A percentile compares a stretch with the other conserved stretches of the same genome.
Conservation (phyloP, 768 basidiomycete genomes). For the Leucosporidium creatinivorum region DNA sequence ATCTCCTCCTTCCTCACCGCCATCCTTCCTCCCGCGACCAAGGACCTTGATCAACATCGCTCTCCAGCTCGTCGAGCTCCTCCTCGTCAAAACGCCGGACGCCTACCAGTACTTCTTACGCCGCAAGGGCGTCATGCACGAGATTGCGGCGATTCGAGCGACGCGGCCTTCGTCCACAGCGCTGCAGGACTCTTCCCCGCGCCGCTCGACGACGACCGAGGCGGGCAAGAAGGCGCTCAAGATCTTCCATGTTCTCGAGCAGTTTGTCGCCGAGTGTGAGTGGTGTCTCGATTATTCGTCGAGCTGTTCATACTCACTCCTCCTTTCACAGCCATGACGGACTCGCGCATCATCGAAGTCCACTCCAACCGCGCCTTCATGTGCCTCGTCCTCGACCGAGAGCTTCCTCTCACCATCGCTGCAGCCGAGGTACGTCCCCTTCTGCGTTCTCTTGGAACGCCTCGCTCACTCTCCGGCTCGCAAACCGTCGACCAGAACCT, state of each 20-base stretch:
- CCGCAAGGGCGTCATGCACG: conserved; percentile 92
- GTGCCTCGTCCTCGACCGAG: conserved; percentile 77
- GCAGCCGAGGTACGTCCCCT: conserved; percentile 79
- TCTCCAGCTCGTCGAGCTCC: conserved; percentile 84
- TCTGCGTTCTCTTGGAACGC: neutral
- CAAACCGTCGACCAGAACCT: conserved; percentile 78
- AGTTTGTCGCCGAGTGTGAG: conserved; percentile 75
- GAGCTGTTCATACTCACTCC: too few relatives aligned
- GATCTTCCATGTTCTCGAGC: conserved; percentile 81
- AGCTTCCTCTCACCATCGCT: conserved; percentile 73
- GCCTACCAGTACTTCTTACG: conserved; percentile 84
- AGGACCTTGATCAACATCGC: conserved; percentile 62
- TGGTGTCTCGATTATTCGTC: neutral
- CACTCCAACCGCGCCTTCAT: conserved; percentile 93
- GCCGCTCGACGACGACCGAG: conserved; percentile 46
- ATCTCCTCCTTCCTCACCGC: conserved; percentile 92
- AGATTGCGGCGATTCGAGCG: conserved; percentile 55
- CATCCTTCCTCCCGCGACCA: conserved; percentile 90
- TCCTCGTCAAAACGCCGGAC: conserved; percentile 71
- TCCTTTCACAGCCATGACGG: conserved; percentile 58
- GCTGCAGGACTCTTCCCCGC: conserved; percentile 80
- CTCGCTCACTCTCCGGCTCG: neutral
- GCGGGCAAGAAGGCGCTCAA: conserved; percentile 66
- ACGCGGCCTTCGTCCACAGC: conserved; percentile 62
- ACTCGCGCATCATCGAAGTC: conserved; percentile 94